These are phyloP conservation scores for Gynandropsis gynandra DNA, from an alignment of 345 rosid species.

Conservation along the genomic window DNA sequence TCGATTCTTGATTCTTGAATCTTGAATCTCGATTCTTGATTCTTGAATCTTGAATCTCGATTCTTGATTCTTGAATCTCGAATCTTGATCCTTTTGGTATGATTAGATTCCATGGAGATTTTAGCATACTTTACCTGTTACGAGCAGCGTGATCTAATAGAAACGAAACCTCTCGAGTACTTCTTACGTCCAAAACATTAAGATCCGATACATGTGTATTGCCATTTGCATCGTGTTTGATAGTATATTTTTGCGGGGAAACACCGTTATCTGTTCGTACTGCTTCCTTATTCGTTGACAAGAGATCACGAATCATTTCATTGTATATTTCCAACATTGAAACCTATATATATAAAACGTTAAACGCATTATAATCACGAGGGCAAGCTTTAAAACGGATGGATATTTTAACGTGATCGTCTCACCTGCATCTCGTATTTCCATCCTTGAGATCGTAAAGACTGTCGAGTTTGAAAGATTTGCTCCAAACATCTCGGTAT, in stretches of 20 bases:
- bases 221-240: conserved; percentile 78
- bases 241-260: conserved; percentile 50
- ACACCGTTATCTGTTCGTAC: conserved; percentile 45
- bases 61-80: no score
- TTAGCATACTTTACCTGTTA: conserved; percentile 46
- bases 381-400: background rate
- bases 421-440: conserved; percentile 91
- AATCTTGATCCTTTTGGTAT: no score
- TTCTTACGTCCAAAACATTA: conserved; percentile 62
- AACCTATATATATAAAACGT: conserved; percentile 38
- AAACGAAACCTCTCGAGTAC: conserved; percentile 54
- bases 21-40: conserved; percentile 10
- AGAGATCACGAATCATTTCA: conserved; percentile 80
- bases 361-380: background rate
- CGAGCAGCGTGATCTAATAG: conserved; percentile 74
- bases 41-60: conserved; percentile 5
- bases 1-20: conserved; percentile 8
- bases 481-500: conserved; percentile 91
- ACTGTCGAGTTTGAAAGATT: conserved; percentile 78
- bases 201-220: conserved; percentile 76
- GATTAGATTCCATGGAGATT: background rate
- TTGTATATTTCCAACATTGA: conserved; percentile 98
- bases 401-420: background rate
- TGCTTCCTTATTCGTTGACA: conserved; percentile 55
- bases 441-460: conserved; percentile 90